These are phyloP conservation scores for Mallotus repandus DNA, from an alignment of 441 rosid genomes.

Conservation along the genomic window DNA sequence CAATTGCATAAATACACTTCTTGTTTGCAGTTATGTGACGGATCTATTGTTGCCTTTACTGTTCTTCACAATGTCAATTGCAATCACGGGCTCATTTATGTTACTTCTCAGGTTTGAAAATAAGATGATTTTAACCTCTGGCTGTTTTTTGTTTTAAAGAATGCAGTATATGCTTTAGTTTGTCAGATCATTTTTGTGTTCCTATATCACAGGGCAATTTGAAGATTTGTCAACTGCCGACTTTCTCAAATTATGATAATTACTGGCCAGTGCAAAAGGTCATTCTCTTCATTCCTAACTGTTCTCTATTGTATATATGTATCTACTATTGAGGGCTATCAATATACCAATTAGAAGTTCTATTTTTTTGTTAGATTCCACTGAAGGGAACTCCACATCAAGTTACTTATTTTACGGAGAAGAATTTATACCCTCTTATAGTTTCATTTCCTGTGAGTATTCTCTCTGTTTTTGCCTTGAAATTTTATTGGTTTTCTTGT, in stretches of 20 bases:
- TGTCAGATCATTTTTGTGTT: constrained; percentile 20
- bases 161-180: constrained; percentile 4
- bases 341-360: constrained; percentile 27
- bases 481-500: constrained; percentile 19
- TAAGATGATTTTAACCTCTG: constrained; percentile 18
- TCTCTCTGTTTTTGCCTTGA: constrained; percentile 14
- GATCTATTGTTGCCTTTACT: constrained; percentile 92
- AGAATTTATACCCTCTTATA: constrained; percentile 84
- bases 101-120: constrained; percentile 80
- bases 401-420: constrained; percentile 91
- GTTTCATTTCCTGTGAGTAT: constrained; percentile 89
- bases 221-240: constrained; percentile 94
- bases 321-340: constrained; percentile 10
- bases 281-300: constrained; percentile 4
- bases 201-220: constrained; percentile 63
- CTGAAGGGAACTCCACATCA: constrained; percentile 98
- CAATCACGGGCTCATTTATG: constrained; percentile 94
- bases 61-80: constrained; percentile 98
- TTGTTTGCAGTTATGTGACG: constrained; percentile 85
- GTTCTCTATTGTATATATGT: neutral
- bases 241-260: constrained; percentile 83
- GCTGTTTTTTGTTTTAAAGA: constrained; percentile 3
- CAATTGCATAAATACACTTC: neutral
- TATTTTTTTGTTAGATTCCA: constrained; percentile 62
- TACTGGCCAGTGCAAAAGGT: constrained; percentile 99